phyloP scores from a whole-genome alignment of 208 protist genomes.

The Leptomonas seymouri region DNA sequence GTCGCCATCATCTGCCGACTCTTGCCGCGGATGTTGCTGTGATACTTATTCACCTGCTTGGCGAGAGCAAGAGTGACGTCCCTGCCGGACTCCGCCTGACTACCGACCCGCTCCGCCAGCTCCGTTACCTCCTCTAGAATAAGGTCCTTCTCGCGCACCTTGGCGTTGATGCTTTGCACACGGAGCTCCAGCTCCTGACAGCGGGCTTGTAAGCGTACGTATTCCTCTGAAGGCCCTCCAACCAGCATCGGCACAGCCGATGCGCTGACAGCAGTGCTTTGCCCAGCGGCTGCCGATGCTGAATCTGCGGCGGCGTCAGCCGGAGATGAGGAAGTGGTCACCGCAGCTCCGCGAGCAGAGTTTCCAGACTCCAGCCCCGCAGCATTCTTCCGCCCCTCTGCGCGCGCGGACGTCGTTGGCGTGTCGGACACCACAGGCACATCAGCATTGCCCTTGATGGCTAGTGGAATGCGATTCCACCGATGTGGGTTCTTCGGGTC shows the following conservation, averaged over 20 bases:
- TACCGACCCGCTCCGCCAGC: conserved; percentile 84
- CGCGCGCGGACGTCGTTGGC: background rate
- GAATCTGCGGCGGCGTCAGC: background rate
- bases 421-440: conserved; percentile 4
- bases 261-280: background rate
- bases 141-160: conserved; percentile 96
- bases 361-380: no score
- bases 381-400: background rate
- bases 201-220: conserved; percentile 87
- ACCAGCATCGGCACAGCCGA: conserved; percentile 13
- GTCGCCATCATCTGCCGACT: conserved; percentile 96
- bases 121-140: conserved; percentile 95
- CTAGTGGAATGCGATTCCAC: conserved; percentile 59
- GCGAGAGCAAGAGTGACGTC: conserved; percentile 94
- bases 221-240: conserved; percentile 67
- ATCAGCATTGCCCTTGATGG: background rate
- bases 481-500: conserved; percentile 85
- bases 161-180: conserved; percentile 91
- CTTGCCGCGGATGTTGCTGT: conserved; percentile 84
- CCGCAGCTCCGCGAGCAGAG: background rate
- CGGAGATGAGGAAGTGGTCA: background rate
- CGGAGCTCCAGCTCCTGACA: conserved; percentile 92
- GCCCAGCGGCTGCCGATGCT: conserved; percentile 6
- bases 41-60: conserved; percentile 94
- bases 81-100: conserved; percentile 83